Base-by-base conservation (phyloP, 1,139 yeast species). In the Geotrichum europaeum region DNA sequence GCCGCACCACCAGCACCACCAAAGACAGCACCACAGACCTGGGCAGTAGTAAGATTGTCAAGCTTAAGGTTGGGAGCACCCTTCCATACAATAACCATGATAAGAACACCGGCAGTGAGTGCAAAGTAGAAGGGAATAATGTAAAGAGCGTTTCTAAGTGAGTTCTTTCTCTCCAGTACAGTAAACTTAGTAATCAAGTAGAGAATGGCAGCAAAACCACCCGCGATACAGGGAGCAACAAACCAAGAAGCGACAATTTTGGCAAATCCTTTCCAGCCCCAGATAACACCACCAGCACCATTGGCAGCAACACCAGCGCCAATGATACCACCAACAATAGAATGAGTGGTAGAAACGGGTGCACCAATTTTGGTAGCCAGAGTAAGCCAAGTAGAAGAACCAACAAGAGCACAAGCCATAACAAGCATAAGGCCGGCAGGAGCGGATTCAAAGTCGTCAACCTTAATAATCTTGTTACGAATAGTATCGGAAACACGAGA, bases 161-260 rank as follows among this genome's bases (percentile, higher is more conserved):
- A 76, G 63, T 76, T 70, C 68, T 83, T 83, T 64, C 86, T 73
- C 70, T 86, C 90, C 69, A 87, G 78, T 40, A 87, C 88, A 58
- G 73, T 68, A 68, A 70, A 85, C 73, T 87, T 87, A 62, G 87
- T 81, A 60, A 83, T 73, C 63, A 85, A 73, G 72, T 85, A 87
- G 60, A 84, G 73, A 55, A 81, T 74, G 4, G 87, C 73, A 3
- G 89, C 85, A 66, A 87, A 81, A 43, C 72, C 68, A 67, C 91
- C 92, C 22, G 92, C 87, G 64, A 87, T 76, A 22, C 79, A 72
- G n/a, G 95, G 94, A 15, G 94, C 91, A 75, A 87, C 84, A 69
- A 85, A 85, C 92, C 94, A 87, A 13, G 91, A 84, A 3, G 94
- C 94, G 65, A 85, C 82, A 66, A 86, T 86, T 72, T 85, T 87